Evolutionary conservation across 2,329 filamentous ascomycete genomes (phyloP), one percentile per base, ranked within the genome.

Genomic region (Cladosporium sp.): DNA sequence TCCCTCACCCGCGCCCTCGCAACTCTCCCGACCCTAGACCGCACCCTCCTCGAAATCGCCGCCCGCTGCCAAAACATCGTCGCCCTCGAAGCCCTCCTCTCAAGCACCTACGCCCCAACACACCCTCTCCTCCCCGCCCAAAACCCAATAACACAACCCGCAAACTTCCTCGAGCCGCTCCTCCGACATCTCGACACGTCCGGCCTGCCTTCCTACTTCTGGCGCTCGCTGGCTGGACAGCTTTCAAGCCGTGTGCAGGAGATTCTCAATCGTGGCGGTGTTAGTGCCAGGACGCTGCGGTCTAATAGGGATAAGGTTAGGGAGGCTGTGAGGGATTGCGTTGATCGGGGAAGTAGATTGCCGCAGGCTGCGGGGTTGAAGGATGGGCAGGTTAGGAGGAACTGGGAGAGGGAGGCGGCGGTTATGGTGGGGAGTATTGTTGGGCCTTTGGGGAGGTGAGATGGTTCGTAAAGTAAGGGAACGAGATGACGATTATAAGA

Each of bases 361-460:
- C 91, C 92, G 1, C 60, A 63, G 60, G 84, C 83, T 16, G 85
- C 75, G 26, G 74, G 82, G 0, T 74, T 87, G 54, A 69, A 66
- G 81, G 76, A 70, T 76, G 77, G 36, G 78, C 32, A n/a, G 23
- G 49, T 53, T 25, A 63, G 60, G 49, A 83, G 49, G 74, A 85
- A 82, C 64, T 97, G 92, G 92, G 94, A 97, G 73, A 86, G 94
- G 46, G 95, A 98, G 79, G 90, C 93, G 57, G 93, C 93, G 1
- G 93, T 98, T 57, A 97, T 98, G 94, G 91, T 96, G 49, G 90
- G 91, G 61, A 91, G 91, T 72, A 88, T 97, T 6, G 83, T 93
- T 58, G 84, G 85, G n/a, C 76, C 79, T n/a, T 69, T 86, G 61
- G 70, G 73, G n/a, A 54, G 51, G 30, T 54, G 51, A 57, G 18